Evolutionary conservation across 805 yeast genomes (phyloP).

Genomic region (Starmerella potacharoeniae): DNA sequence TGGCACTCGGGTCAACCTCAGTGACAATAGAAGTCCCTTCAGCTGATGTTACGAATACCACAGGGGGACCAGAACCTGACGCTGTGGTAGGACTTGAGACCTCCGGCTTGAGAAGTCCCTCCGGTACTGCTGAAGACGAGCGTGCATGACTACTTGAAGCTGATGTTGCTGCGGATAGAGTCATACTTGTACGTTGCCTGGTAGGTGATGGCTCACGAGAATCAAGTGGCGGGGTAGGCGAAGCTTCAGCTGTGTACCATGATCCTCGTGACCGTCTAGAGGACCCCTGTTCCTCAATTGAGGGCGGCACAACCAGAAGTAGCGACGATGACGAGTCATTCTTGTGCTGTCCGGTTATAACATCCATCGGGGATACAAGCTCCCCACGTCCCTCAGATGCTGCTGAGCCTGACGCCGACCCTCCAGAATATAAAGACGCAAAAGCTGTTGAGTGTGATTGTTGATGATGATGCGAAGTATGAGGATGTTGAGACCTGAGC

Average conservation of each 20-base stretch:
- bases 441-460: background rate
- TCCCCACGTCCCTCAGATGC: background rate
- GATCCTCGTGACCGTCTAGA: background rate
- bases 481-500: constrained; percentile 2
- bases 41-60: background rate
- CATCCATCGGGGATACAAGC: background rate
- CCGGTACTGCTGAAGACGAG: background rate
- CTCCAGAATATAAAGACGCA: background rate
- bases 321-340: constrained; percentile 12
- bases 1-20: background rate
- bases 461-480: background rate
- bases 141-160: background rate
- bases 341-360: constrained; percentile 1
- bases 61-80: background rate
- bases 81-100: background rate
- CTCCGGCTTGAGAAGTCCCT: background rate
- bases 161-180: background rate
- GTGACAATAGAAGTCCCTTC: background rate
- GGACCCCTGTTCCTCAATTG: background rate
- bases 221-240: background rate
- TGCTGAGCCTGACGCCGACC: background rate
- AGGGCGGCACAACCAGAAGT: constrained; percentile 9
- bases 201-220: background rate
- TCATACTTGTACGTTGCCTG: background rate
- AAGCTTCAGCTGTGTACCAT: background rate